Evolutionary conservation across 495 filamentous ascomycete species (phyloP).

Genomic region (Penicillium goetzii): DNA sequence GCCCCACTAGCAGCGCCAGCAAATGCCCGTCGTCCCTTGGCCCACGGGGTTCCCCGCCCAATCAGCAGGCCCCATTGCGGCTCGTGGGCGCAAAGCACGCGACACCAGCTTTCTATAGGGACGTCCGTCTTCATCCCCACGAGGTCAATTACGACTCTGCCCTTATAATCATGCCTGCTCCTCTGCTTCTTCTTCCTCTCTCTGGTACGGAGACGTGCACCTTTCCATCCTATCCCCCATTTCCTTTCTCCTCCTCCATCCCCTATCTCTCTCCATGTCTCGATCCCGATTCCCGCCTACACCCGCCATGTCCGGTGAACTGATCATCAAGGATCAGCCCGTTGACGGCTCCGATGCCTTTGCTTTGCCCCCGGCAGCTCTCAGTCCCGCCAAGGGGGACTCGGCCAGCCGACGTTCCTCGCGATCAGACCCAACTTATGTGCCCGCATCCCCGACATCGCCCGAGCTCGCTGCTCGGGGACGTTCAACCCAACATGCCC

Average conservation of each 20-base stretch:
- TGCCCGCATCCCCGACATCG: slow-evolving; percentile 60
- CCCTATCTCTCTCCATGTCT: slow-evolving; percentile 58
- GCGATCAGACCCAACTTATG: slow-evolving; percentile 51
- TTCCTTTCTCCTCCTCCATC: slow-evolving; percentile 2
- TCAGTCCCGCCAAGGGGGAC: slow-evolving; percentile 48
- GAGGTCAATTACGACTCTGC: neutral
- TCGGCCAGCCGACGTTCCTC: slow-evolving; percentile 48
- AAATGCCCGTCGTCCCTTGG: slow-evolving; percentile 31
- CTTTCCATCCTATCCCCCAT: slow-evolving; percentile 7
- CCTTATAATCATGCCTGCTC: slow-evolving; percentile 8
- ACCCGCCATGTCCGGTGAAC: slow-evolving; percentile 81
- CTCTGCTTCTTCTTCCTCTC: slow-evolving; percentile 9
- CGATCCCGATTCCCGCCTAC: slow-evolving; percentile 74
- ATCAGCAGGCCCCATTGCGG: slow-evolving; percentile 31
- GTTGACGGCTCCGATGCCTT: slow-evolving; percentile 65
- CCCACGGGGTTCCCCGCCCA: slow-evolving; percentile 33
- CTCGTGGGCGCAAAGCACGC: slow-evolving; percentile 53
- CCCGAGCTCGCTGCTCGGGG: slow-evolving; percentile 42
- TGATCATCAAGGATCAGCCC: slow-evolving; percentile 73
- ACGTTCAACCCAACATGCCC: slow-evolving; percentile 56
- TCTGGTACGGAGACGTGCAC: slow-evolving; percentile 1
- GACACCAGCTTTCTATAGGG: slow-evolving; percentile 36
- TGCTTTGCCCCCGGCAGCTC: slow-evolving; percentile 81
- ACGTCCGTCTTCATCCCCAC: slow-evolving; percentile 5
- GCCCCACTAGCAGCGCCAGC: slow-evolving; percentile 20